Percentiles rank a stretch among this genome's conserved stretches.
Evolutionary conservation across 2,329 filamentous ascomycete genomes (phyloP).

Genomic region (Scedosporium dehoogii): DNA sequence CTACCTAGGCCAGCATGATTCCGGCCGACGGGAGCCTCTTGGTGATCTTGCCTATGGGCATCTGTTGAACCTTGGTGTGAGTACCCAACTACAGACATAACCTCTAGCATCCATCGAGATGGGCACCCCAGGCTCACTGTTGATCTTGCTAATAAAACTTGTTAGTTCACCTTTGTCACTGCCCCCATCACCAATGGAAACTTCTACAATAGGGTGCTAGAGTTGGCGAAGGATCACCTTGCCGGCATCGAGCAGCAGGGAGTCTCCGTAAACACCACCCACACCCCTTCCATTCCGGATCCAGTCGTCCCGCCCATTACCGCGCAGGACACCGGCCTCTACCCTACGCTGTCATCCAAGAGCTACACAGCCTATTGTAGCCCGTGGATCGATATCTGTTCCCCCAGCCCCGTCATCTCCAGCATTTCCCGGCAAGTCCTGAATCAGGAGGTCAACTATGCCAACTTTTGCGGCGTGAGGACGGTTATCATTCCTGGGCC

Average conservation of each 20-base stretch:
- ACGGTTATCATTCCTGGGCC: conserved; percentile 79
- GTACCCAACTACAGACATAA: conserved; percentile 18
- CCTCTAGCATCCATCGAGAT: too few species aligned
- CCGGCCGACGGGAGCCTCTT: conserved; percentile 48
- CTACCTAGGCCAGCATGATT: conserved; percentile 60
- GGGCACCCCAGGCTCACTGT: background rate
- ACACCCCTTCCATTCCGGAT: conserved; percentile 38
- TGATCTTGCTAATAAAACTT: conserved; percentile 11
- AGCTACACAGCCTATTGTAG: conserved; percentile 74
- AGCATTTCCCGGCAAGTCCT: conserved; percentile 84
- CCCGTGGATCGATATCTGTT: conserved; percentile 86
- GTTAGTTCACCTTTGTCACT: conserved; percentile 68
- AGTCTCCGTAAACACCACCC: conserved; percentile 26
- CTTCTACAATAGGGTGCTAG: conserved; percentile 60
- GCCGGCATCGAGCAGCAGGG: conserved; percentile 31
- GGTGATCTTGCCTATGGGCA: conserved; percentile 55
- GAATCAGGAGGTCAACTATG: conserved; percentile 85
- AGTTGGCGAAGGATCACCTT: conserved; percentile 48
- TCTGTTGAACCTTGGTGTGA: conserved; percentile 59
- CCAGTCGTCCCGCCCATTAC: conserved; percentile 60
- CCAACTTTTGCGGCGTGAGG: conserved; percentile 84
- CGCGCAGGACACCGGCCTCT: conserved; percentile 67
- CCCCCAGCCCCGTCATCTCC: conserved; percentile 69
- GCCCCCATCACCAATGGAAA: conserved; percentile 65
- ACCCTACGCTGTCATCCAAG: conserved; percentile 56